Conservation (phyloP, 1,284 basidiomycete genomes). For the Trichosporon coremiiforme region DNA sequence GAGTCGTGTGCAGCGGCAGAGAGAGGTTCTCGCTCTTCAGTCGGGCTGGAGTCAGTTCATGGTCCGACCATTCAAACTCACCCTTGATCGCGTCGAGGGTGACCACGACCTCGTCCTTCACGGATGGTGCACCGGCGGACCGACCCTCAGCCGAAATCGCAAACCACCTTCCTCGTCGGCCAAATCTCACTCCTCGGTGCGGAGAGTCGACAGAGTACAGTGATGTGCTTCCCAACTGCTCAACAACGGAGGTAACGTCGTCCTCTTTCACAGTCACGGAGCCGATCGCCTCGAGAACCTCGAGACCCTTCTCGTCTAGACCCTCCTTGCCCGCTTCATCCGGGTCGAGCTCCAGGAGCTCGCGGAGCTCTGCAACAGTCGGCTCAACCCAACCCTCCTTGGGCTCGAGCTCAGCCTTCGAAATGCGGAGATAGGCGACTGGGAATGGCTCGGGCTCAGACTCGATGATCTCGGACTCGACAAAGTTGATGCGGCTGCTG, state of each 20-base stretch:
- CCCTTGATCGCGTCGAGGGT: slow-evolving; percentile 59
- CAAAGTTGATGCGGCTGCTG: slow-evolving; percentile 70
- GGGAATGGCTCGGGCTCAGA: slow-evolving; percentile 63
- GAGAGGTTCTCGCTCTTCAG: slow-evolving; percentile 60
- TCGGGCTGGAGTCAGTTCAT: slow-evolving; percentile 56
- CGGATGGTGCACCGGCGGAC: slow-evolving; percentile 23
- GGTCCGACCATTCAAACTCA: not conserved
- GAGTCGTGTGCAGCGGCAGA: slow-evolving; percentile 65
- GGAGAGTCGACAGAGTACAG: not conserved
- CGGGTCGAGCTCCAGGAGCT: slow-evolving; percentile 43
- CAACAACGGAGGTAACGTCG: not conserved
- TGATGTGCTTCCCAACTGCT: not conserved
- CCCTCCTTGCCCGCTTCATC: slow-evolving; percentile 32
- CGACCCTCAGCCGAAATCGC: slow-evolving; percentile 37
- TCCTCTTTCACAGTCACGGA: not conserved
- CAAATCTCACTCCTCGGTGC: slow-evolving; percentile 29
- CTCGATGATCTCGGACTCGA: slow-evolving; percentile 68
- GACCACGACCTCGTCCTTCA: slow-evolving; percentile 43
- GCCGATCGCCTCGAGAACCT: slow-evolving; percentile 25
- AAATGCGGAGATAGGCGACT: slow-evolving; percentile 83
- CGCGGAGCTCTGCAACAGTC: slow-evolving; percentile 37
- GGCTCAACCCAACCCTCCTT: slow-evolving; percentile 58
- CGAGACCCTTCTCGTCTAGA: slow-evolving; percentile 39
- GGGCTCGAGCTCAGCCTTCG: slow-evolving; percentile 64
- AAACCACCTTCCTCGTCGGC: slow-evolving; percentile 47